A percentile compares a stretch with the other conserved stretches of the same genome.
phyloP scores from a whole-genome alignment of 2,329 filamentous ascomycete species.

The Penicillium freii region DNA sequence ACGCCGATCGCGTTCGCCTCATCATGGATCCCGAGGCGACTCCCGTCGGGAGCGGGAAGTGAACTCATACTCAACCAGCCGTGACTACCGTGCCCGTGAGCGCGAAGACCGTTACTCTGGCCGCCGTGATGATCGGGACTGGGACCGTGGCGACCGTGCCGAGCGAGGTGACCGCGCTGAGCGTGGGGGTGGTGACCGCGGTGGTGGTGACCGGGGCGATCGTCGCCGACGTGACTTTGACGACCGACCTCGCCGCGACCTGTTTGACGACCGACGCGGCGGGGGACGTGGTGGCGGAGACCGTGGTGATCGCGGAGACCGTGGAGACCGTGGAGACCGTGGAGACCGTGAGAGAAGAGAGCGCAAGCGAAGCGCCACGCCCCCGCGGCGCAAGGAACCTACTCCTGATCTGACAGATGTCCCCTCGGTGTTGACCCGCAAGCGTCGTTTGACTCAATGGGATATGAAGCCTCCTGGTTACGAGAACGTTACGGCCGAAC shows the following conservation, averaged over 20 bases:
- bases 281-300: constrained; percentile 34
- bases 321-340: constrained; percentile 17
- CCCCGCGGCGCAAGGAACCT: constrained; percentile 86
- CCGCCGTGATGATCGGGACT: constrained; percentile 70
- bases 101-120: constrained; percentile 87
- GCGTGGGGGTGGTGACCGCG: constrained; percentile 4
- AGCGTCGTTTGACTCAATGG: constrained; percentile 95
- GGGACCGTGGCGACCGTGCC: constrained; percentile 46
- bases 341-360: constrained; percentile 47
- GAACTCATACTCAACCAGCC: constrained; percentile 89
- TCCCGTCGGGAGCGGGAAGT: constrained; percentile 70
- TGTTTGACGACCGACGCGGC: constrained; percentile 60
- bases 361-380: constrained; percentile 71
- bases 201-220: constrained; percentile 55
- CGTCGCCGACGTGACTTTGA: constrained; percentile 60
- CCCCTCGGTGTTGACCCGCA: constrained; percentile 77
- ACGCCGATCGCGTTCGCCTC: constrained; percentile 83
- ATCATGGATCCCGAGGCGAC: constrained; percentile 61
- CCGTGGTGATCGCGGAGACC: constrained; percentile 31
- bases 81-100: constrained; percentile 88
- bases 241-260: constrained; percentile 58
- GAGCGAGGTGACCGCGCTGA: constrained; percentile 19
- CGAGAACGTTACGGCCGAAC: constrained; percentile 95
- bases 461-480: constrained; percentile 99
- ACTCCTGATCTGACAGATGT: constrained; percentile 92